phyloP scores from a whole-genome alignment of 2,329 filamentous ascomycete species.

The Colletotrichum sp. region DNA sequence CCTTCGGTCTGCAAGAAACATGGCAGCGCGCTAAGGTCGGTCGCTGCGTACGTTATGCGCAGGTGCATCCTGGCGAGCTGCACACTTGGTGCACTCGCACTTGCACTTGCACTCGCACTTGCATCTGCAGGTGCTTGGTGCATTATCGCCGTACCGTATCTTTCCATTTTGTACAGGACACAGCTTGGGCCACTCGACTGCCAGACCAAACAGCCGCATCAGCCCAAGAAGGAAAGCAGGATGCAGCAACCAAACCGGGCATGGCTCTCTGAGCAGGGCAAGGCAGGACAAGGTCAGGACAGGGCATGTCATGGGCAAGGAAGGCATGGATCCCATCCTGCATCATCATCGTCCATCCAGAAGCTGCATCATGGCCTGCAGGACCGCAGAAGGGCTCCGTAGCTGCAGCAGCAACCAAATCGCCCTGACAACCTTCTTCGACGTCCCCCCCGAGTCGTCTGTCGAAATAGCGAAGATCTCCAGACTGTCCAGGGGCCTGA shows the following conservation, averaged over 20 bases:
- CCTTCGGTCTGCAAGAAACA: neutral
- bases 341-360: conserved; percentile 5
- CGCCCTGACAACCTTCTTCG: conserved; percentile 37
- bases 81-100: neutral
- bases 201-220: neutral
- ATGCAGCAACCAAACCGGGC: neutral
- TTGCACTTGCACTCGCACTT: neutral
- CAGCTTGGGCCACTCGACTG: neutral
- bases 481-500: neutral
- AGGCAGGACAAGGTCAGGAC: neutral
- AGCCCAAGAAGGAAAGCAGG: conserved; percentile 1
- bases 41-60: neutral
- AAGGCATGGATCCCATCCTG: neutral
- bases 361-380: conserved; percentile 4
- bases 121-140: neutral
- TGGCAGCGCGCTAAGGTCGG: neutral
- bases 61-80: neutral
- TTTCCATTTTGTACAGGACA: neutral
- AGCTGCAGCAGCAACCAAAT: conserved; percentile 27
- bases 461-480: neutral
- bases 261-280: neutral
- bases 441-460: neutral
- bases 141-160: neutral
- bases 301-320: neutral
- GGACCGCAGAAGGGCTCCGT: neutral